Evolutionary conservation across 148 eudicot genomes (phyloP).

Genomic region (Salicornia ramosissima): DNA sequence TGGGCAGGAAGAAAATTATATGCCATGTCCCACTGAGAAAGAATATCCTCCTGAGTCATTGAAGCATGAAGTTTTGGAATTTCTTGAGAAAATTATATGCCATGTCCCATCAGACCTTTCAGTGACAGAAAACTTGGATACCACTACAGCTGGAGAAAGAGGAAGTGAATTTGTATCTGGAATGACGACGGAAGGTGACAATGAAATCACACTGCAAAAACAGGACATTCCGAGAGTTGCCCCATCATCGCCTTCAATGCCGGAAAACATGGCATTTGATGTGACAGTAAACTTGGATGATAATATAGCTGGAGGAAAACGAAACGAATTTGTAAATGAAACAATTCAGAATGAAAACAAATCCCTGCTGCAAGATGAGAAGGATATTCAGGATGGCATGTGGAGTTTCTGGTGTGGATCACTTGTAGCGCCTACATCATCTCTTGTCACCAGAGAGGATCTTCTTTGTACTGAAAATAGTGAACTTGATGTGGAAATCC

Average conservation of each 20-base stretch:
- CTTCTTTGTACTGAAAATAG: constrained; percentile 15
- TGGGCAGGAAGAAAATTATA: constrained; percentile 4
- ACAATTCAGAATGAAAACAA: constrained; percentile 14
- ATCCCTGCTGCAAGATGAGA: constrained; percentile 15
- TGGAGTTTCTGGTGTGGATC: constrained; percentile 37
- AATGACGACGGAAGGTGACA: too few relatives aligned
- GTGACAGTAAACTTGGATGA: constrained; percentile 4
- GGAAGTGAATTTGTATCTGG: background rate
- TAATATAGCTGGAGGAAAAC: constrained; percentile 5
- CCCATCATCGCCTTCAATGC: constrained; percentile 27
- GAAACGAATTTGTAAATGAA: background rate
- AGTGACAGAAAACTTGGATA: background rate
- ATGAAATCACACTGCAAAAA: background rate
- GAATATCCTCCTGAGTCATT: constrained; percentile 1
- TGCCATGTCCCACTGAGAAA: constrained; percentile 7
- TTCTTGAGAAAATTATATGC: constrained; percentile 18
- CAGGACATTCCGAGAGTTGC: background rate
- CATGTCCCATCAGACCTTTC: constrained; percentile 26
- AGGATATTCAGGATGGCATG: constrained; percentile 14
- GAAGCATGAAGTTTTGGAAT: constrained; percentile 17
- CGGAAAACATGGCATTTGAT: constrained; percentile 13
- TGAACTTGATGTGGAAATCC: constrained; percentile 22
- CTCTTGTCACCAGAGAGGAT: constrained; percentile 5
- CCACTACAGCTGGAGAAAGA: too few relatives aligned
- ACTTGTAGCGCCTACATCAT: constrained; percentile 12